phyloP scores from a whole-genome alignment of 208 protist genomes.

The Acanthamoeba royreba region DNA sequence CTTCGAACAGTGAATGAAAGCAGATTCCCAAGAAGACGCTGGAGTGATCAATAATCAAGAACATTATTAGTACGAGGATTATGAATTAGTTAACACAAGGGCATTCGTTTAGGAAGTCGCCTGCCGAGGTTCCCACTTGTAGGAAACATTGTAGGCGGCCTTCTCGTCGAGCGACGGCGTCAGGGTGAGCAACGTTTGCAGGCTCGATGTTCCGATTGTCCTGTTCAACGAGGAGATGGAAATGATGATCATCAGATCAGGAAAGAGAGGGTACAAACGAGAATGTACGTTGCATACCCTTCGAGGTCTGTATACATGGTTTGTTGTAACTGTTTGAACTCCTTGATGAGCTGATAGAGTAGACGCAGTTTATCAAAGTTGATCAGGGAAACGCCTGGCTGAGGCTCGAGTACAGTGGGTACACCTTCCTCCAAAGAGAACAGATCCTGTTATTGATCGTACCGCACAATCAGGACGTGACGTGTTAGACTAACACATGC shows the following conservation, averaged over 20 bases:
- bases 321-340: neutral
- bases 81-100: no score
- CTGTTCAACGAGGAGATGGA: neutral
- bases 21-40: no score
- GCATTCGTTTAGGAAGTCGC: neutral
- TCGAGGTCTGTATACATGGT: neutral
- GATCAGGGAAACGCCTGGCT: neutral
- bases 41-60: no score
- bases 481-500: neutral
- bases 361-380: constrained; percentile 18
- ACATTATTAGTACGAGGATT: no score
- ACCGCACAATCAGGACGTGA: neutral
- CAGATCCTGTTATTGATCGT: neutral
- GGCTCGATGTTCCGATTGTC: neutral
- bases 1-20: no score
- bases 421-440: neutral
- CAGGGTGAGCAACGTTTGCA: neutral
- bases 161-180: neutral
- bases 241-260: neutral
- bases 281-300: neutral
- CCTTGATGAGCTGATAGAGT: neutral
- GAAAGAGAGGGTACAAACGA: neutral
- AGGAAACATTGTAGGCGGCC: neutral
- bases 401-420: neutral
- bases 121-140: neutral